Conservation (phyloP, 2,329 filamentous ascomycete genomes). For the Corynespora cassiicola region DNA sequence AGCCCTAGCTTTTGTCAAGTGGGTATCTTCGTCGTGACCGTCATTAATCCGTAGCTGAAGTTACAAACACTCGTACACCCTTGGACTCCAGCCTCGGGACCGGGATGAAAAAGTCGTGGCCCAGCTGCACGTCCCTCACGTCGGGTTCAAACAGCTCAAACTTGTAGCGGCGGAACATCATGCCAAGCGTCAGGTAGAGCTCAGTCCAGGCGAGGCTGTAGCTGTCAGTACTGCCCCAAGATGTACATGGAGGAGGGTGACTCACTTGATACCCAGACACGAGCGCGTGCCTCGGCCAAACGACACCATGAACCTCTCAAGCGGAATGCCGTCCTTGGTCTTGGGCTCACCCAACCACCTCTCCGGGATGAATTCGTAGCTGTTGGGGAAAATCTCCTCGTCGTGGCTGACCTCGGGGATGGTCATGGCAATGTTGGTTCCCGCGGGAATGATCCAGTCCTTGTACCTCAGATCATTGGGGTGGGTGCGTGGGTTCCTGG, state of each 20-base stretch:
- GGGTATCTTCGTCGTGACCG: background rate
- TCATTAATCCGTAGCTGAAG: slow-evolving; percentile 22
- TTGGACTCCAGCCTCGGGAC: slow-evolving; percentile 37
- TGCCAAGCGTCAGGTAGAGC: slow-evolving; percentile 39
- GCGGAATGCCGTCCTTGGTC: slow-evolving; percentile 34
- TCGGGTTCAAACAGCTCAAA: slow-evolving; percentile 39
- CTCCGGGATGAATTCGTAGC: slow-evolving; percentile 45
- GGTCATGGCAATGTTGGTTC: slow-evolving; percentile 47
- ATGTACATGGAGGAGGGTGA: slow-evolving; percentile 8
- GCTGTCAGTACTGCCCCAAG: background rate
- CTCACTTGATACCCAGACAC: slow-evolving; percentile 50
- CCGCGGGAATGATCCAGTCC: slow-evolving; percentile 37
- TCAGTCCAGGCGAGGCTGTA: slow-evolving; percentile 39
- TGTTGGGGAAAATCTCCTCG: slow-evolving; percentile 45
- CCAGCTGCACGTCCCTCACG: slow-evolving; percentile 38
- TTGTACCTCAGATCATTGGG: slow-evolving; percentile 26
- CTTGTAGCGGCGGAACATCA: slow-evolving; percentile 39
- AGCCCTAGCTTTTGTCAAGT: too few species aligned
- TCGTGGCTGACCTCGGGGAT: slow-evolving; percentile 44
- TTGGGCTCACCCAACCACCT: slow-evolving; percentile 46
- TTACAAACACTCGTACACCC: slow-evolving; percentile 42
- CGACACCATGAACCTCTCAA: slow-evolving; percentile 49
- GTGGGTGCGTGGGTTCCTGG: slow-evolving; percentile 44
- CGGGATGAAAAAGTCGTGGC: slow-evolving; percentile 49
- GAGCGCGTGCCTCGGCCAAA: slow-evolving; percentile 51